phyloP scores from a whole-genome alignment of 2,329 filamentous ascomycete genomes.

The Aureobasidium namibiae region DNA sequence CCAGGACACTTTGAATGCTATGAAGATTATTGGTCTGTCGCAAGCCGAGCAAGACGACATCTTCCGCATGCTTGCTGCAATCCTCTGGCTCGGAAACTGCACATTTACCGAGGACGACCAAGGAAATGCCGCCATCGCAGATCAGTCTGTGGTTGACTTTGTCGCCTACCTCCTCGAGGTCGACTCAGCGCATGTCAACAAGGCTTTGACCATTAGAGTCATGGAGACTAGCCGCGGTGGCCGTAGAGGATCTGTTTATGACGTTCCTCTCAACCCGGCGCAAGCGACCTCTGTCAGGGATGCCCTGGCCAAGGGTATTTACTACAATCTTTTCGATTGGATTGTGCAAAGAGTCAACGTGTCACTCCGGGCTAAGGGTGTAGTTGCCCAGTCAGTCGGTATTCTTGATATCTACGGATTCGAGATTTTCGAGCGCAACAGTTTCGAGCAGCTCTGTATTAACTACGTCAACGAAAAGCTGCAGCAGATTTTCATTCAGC shows the following conservation, averaged over 20 bases:
- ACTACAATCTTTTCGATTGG: constrained; percentile 97
- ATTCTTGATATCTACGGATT: constrained; percentile 99
- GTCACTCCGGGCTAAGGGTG: constrained; percentile 70
- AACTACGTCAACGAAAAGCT: constrained; percentile 99
- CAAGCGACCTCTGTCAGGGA: constrained; percentile 84
- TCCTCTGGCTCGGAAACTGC: constrained; percentile 93
- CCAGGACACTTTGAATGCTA: constrained; percentile 82
- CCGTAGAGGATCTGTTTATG: constrained; percentile 58
- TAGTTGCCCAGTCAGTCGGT: constrained; percentile 76
- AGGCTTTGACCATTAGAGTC: constrained; percentile 82
- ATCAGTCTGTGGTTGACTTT: constrained; percentile 89
- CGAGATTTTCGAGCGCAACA: constrained; percentile 98
- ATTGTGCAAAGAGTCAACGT: constrained; percentile 88
- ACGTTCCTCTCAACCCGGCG: constrained; percentile 73
- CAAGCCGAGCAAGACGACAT: constrained; percentile 91
- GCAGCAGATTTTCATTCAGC: constrained; percentile 97
- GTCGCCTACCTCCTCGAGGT: constrained; percentile 90
- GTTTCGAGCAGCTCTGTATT: constrained; percentile 97
- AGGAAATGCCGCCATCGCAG: constrained; percentile 77
- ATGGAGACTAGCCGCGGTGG: constrained; percentile 63
- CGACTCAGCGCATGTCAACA: constrained; percentile 68
- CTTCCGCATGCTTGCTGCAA: constrained; percentile 85
- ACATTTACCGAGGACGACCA: constrained; percentile 83
- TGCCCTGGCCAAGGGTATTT: constrained; percentile 89
- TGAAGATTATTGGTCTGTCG: constrained; percentile 84